Base-by-base conservation (phyloP, 768 basidiomycete species). In the Phanerodontia chrysosporium region DNA sequence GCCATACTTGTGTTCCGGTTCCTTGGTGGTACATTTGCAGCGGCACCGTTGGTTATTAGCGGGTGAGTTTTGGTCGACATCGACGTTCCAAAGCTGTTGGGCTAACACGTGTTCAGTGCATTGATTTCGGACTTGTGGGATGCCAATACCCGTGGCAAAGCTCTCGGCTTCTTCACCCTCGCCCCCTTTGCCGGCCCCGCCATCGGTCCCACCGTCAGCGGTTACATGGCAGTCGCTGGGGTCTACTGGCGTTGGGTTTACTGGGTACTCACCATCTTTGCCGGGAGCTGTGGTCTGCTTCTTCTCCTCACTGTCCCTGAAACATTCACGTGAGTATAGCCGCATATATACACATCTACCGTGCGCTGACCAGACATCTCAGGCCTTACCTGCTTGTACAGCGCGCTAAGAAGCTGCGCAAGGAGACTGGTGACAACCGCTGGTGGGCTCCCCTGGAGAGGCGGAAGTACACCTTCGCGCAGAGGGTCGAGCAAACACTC, bases 1-100 rank as follows among this genome's bases (percentile, higher is more conserved):
- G 80, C 85, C 3, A 69, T 92, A n/a, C 75, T 92, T 13, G 65
- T 87, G 18, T 83, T 88, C 63, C 81, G 90, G 22, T 86, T 90
- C 67, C 68, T 90, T n/a, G 81, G 83, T 1, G 89, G 90, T 13
- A 74, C 75, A 1, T 90, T 88, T 63, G 87, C 88, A 21, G 80
- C 85, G 18, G 80, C 83, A 28, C 89, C 89, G 0, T 65, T 89
- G 46, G 81, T 87, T 6, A 89, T 89, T 72, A 80, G 83, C 58
- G 88, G 86, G 84, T 86, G 65, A 12, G 75, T 70, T 21, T 22
- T 4, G 29, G 36, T 32, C 22, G 14, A 8, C 24, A 5, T 14
- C 8, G 22, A 52, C 24, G 1, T 58, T n/a, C n/a, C 14, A 9
- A 18, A 53, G 51, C 83, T 18, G 79, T 86, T 46, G 27, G 28